A percentile compares a stretch with the other conserved stretches of the same genome.
phyloP scores from a whole-genome alignment of 768 basidiomycete genomes.

The Boletus patriciae region DNA sequence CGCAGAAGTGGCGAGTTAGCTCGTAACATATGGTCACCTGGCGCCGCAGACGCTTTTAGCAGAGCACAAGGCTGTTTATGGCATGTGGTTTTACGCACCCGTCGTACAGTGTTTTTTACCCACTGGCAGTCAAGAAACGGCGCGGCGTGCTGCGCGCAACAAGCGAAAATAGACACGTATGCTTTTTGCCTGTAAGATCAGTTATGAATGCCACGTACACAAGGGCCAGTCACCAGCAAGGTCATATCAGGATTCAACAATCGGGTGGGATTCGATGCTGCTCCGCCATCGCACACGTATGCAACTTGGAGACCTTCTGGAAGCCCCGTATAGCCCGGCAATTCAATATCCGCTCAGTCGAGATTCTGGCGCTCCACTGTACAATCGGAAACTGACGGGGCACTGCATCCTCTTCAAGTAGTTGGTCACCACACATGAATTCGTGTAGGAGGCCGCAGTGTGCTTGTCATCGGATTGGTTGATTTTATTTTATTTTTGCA shows the following conservation, averaged over 20 bases:
- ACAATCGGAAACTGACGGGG: constrained; percentile 9
- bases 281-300: constrained; percentile 17
- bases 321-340: constrained; percentile 30
- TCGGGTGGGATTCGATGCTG: constrained; percentile 22
- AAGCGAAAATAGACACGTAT: constrained; percentile 20
- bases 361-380: constrained; percentile 28
- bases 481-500: constrained; percentile 2
- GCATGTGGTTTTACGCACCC: constrained; percentile 18
- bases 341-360: constrained; percentile 36
- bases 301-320: constrained; percentile 23
- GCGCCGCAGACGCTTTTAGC: constrained; percentile 10
- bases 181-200: constrained; percentile 16
- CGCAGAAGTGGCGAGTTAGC: constrained; percentile 7
- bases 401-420: constrained; percentile 20
- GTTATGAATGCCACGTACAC: constrained; percentile 24
- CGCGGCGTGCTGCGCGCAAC: constrained; percentile 16
- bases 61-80: constrained; percentile 3
- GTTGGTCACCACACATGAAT: constrained; percentile 13
- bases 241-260: constrained; percentile 9
- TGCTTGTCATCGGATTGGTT: constrained; percentile 7
- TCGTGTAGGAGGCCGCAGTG: constrained; percentile 3
- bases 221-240: constrained; percentile 15
- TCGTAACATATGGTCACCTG: constrained; percentile 5
- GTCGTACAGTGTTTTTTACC: not conserved
- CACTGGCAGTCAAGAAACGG: constrained; percentile 8